Conservation (phyloP, 2,329 filamentous ascomycete species). For the Malbranchea cinnamomea region DNA sequence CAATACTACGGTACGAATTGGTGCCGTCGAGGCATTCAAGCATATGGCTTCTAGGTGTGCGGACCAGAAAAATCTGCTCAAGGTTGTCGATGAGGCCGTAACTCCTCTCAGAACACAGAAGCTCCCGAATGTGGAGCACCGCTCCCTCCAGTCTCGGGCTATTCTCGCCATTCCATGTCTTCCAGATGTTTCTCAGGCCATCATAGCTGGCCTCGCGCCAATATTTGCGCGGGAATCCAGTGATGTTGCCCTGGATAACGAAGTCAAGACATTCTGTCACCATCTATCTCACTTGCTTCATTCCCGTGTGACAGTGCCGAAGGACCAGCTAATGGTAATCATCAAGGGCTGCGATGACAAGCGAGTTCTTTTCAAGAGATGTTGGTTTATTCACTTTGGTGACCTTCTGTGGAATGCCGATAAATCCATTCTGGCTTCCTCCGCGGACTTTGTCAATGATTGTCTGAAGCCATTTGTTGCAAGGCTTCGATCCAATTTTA, state of each 20-base stretch:
- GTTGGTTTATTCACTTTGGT: slow-evolving; percentile 66
- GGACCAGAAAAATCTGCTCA: slow-evolving; percentile 41
- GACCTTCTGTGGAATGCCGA: slow-evolving; percentile 50
- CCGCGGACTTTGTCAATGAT: slow-evolving; percentile 26
- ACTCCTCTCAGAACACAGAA: slow-evolving; percentile 71
- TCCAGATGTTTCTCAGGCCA: slow-evolving; percentile 46
- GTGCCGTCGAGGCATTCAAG: slow-evolving; percentile 60
- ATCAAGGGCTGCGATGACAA: slow-evolving; percentile 78
- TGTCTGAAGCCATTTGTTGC: slow-evolving; percentile 37
- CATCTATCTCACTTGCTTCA: slow-evolving; percentile 49
- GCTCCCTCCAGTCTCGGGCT: slow-evolving; percentile 69
- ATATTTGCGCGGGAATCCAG: slow-evolving; percentile 75
- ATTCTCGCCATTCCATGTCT: slow-evolving; percentile 50
- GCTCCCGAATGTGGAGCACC: slow-evolving; percentile 69
- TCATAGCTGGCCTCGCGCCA: slow-evolving; percentile 50
- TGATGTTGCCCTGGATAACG: slow-evolving; percentile 62
- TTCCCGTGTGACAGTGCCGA: slow-evolving; percentile 47
- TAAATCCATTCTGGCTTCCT: slow-evolving; percentile 31
- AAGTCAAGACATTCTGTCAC: slow-evolving; percentile 55
- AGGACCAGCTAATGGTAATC: slow-evolving; percentile 53
- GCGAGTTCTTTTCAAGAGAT: slow-evolving; percentile 56
- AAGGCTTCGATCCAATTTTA: slow-evolving; percentile 50
- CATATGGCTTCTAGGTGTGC: slow-evolving; percentile 52
- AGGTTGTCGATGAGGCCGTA: slow-evolving; percentile 63
- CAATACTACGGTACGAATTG: slow-evolving; percentile 61